Percentiles rank a stretch among this genome's conserved stretches.
Evolutionary conservation across 108 stramenopile species (phyloP).

Genomic region (Conticribra guillardii): DNA sequence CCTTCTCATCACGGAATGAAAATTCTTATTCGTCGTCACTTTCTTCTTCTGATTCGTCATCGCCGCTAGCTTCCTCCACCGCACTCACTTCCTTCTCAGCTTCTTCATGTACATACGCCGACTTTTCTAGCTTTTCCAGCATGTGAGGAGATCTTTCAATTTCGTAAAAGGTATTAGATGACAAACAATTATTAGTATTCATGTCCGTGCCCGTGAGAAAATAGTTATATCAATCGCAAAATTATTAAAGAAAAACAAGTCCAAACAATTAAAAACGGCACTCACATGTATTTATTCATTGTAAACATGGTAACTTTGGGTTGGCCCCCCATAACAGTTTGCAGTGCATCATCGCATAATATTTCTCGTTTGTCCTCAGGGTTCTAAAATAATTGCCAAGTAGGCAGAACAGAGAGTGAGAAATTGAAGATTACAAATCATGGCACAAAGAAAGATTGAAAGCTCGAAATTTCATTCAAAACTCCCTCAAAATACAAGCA

Average conservation of each 20-base stretch:
- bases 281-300: constrained; percentile 79
- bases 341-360: constrained; percentile 78
- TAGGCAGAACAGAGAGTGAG: not conserved
- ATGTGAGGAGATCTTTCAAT: constrained; percentile 74
- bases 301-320: constrained; percentile 87
- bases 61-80: constrained; percentile 43
- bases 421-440: not conserved
- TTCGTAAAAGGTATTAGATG: not conserved
- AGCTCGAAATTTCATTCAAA: not conserved
- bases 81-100: constrained; percentile 32
- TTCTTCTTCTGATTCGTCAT: constrained; percentile 23
- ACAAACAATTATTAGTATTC: not conserved
- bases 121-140: constrained; percentile 79
- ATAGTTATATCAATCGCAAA: too few relatives aligned
- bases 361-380: constrained; percentile 88
- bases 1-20: not conserved
- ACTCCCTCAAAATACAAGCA: too few relatives aligned
- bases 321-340: constrained; percentile 76
- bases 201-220: too few relatives aligned
- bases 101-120: constrained; percentile 40
- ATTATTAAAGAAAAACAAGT: not conserved
- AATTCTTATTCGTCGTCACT: constrained; percentile 41
- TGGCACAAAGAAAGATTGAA: constrained; percentile 3
- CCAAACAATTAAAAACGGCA: constrained; percentile 1
- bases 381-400: constrained; percentile 49